These are phyloP conservation scores for Apiosordaria backusii DNA, from an alignment of 495 filamentous ascomycete genomes.

Conservation along the genomic window DNA sequence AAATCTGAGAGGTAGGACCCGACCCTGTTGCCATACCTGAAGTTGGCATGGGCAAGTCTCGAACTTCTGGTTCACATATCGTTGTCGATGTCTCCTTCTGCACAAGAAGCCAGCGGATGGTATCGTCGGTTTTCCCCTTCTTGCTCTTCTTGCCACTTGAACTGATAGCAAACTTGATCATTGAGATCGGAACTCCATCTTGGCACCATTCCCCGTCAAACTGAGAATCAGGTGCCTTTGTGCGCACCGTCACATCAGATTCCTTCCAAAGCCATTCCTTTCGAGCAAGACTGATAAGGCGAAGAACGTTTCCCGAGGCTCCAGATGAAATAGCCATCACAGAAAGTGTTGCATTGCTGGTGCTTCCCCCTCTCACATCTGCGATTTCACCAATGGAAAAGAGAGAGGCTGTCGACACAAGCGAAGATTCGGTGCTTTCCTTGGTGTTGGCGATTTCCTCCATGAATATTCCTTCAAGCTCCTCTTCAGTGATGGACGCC, in stretches of 20 bases:
- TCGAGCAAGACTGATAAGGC: slow-evolving; percentile 27
- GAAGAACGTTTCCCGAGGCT: slow-evolving; percentile 50
- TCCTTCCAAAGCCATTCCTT: slow-evolving; percentile 47
- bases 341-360: slow-evolving; percentile 18
- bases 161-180: slow-evolving; percentile 61
- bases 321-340: slow-evolving; percentile 51
- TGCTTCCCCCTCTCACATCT: slow-evolving; percentile 26
- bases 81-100: slow-evolving; percentile 54
- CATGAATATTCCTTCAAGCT: slow-evolving; percentile 26
- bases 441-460: slow-evolving; percentile 24
- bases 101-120: slow-evolving; percentile 58
- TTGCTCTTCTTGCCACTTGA: slow-evolving; percentile 1
- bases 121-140: slow-evolving; percentile 37
- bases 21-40: background rate
- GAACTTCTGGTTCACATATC: slow-evolving; percentile 57
- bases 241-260: slow-evolving; percentile 36
- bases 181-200: slow-evolving; percentile 56
- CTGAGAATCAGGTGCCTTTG: slow-evolving; percentile 31
- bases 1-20: slow-evolving; percentile 40
- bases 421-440: slow-evolving; percentile 1
- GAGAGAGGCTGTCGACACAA: slow-evolving; percentile 21
- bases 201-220: slow-evolving; percentile 50
- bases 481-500: slow-evolving; percentile 33
- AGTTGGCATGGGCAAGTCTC: slow-evolving; percentile 18
- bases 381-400: slow-evolving; percentile 39